A percentile compares a stretch with the other conserved stretches of the same genome.
Conservation (phyloP, 768 basidiomycete species). For the Gymnopilus junonius region DNA sequence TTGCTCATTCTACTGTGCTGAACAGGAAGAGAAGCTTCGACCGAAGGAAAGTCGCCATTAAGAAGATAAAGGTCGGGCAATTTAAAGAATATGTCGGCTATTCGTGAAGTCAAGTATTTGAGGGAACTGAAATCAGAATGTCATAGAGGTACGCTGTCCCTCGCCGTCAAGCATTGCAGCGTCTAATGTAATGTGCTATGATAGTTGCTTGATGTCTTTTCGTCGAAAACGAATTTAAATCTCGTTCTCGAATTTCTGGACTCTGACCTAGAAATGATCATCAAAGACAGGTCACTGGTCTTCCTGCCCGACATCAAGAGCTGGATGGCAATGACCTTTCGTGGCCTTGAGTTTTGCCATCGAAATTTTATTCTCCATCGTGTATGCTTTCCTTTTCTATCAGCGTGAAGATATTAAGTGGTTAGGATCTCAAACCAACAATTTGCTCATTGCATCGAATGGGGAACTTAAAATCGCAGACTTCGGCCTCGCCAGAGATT, state of each 20-base stretch:
- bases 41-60: slow-evolving; percentile 91
- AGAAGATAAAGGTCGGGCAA: slow-evolving; percentile 96
- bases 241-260: slow-evolving; percentile 97
- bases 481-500: slow-evolving; percentile 98
- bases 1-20: not conserved
- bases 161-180: not conserved
- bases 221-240: slow-evolving; percentile 94
- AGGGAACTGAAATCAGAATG: slow-evolving; percentile 89
- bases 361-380: slow-evolving; percentile 93
- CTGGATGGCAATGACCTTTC: slow-evolving; percentile 98
- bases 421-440: slow-evolving; percentile 97
- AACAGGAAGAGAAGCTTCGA: slow-evolving; percentile 73
- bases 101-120: slow-evolving; percentile 97
- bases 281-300: slow-evolving; percentile 90
- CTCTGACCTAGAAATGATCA: slow-evolving; percentile 95
- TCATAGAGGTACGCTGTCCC: slow-evolving; percentile 75
- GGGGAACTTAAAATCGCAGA: slow-evolving; percentile 97
- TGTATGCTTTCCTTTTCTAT: slow-evolving; percentile 45
- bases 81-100: slow-evolving; percentile 99
- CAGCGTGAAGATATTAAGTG: not conserved
- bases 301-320: slow-evolving; percentile 97
- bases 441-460: slow-evolving; percentile 88
- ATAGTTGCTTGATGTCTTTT: slow-evolving; percentile 96
- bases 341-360: slow-evolving; percentile 98
- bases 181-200: not conserved